Evolutionary conservation across 768 basidiomycete species (phyloP), one percentile per base, ranked within the genome.

Genomic region (Russula ochroleuca): DNA sequence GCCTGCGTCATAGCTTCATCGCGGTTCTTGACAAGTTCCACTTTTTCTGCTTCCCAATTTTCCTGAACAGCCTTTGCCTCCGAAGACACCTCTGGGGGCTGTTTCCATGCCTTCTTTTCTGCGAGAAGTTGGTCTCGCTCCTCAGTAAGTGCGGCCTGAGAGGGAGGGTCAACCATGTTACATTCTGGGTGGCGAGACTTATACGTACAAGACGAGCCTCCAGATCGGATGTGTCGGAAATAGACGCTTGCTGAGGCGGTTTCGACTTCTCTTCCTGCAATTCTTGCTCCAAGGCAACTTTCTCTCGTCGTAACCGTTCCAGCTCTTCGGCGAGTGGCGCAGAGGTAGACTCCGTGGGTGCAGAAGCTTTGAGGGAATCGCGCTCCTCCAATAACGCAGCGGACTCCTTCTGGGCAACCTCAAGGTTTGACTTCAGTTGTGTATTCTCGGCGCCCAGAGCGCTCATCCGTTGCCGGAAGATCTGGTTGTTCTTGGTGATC

Each of bases 61-160:
- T 68, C 64, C 57, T 76, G 79, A 35, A 70, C 62, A 2, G 68
- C 69, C 5, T 70, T 69, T 1, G 67, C 68, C 21, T 70, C 61
- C 7, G 62, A 3, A n/a, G 41, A 40, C n/a, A 23, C 52, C 5
- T 66, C 64, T 1, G 75, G 35, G n/a, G 74, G 40, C 63, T 71
- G 59, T 57, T 70, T 68, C 80, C 72, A 80, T 23, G 74, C 73
- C 61, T 80, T 79, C 70, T 85, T 88, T 70, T 88, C 87, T 0
- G 78, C 79, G 31, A 86, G 75, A 19, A 91, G 73, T 55, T 76
- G 78, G 69, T 89, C 87, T 55, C 83, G 78, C 72, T 92, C 85
- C 49, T 80, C 78, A 59, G 74, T 78, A 31, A 90, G 72, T 51
- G 78, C 67, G 57, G 80, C 75, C 87, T 90, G 38, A 1, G 5